A percentile compares a stretch with the other conserved stretches of the same genome.
These are phyloP conservation scores for Lichtheimia ramosa DNA, from an alignment of 371 early-diverging fungal genomes.

Conservation along the genomic window DNA sequence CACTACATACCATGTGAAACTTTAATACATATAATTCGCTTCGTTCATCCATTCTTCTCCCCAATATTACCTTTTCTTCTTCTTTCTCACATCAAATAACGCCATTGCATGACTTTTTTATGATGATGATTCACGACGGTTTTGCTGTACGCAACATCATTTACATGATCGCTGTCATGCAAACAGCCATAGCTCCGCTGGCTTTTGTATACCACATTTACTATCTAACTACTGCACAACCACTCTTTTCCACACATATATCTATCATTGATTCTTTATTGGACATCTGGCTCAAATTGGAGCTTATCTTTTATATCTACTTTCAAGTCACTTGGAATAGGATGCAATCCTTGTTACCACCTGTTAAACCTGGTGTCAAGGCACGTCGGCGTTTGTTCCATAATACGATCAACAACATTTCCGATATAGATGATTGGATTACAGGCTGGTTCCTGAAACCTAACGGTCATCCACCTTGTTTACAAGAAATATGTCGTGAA, in stretches of 20 bases:
- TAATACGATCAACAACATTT: slow-evolving; percentile 43
- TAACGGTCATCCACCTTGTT: slow-evolving; percentile 29
- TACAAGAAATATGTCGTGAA: slow-evolving; percentile 43
- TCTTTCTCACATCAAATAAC: no score
- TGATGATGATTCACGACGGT: no score
- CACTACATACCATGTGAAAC: no score
- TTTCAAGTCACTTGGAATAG: slow-evolving; percentile 48
- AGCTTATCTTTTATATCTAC: slow-evolving; percentile 51
- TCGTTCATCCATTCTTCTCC: no score
- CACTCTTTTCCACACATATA: slow-evolving; percentile 28
- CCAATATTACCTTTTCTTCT: no score
- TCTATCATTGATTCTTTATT: slow-evolving; percentile 32
- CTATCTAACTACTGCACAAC: slow-evolving; percentile 37
- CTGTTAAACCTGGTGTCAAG: slow-evolving; percentile 24
- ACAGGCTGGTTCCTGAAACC: slow-evolving; percentile 49
- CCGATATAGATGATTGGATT: slow-evolving; percentile 41
- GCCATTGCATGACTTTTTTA: no score
- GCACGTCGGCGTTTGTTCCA: slow-evolving; percentile 42
- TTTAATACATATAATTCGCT: no score
- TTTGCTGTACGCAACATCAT: no score
- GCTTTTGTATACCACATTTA: slow-evolving; percentile 50
- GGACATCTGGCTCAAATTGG: slow-evolving; percentile 54
- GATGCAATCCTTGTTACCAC: slow-evolving; percentile 34
- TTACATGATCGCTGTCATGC: slow-evolving; percentile 27
- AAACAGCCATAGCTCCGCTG: slow-evolving; percentile 46